Conservation (phyloP, 108 stramenopile species). For the Conticribra weissflogii region DNA sequence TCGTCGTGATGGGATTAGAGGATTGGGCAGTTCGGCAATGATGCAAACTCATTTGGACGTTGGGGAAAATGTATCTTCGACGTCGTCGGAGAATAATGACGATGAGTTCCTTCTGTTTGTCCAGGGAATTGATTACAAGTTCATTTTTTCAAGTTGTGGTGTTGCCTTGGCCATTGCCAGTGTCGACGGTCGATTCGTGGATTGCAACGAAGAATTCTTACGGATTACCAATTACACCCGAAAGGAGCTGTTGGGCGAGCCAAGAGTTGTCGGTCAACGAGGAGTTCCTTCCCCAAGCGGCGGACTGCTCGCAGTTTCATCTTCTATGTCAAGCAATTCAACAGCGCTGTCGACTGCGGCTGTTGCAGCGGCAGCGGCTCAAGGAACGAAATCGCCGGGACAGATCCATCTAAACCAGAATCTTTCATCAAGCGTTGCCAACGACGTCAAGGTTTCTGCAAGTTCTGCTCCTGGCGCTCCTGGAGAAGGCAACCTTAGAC, state of each 20-base stretch:
- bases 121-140: slow-evolving; percentile 74
- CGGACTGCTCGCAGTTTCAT: slow-evolving; percentile 21
- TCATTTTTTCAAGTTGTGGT: slow-evolving; percentile 60
- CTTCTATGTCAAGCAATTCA: slow-evolving; percentile 2
- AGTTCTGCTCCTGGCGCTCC: background rate
- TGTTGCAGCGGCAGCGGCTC: background rate
- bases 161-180: slow-evolving; percentile 71
- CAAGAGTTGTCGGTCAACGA: background rate
- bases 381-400: background rate
- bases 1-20: background rate
- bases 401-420: background rate
- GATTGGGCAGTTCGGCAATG: slow-evolving; percentile 13
- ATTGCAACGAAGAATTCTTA: slow-evolving; percentile 79
- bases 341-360: slow-evolving; percentile 2
- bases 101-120: slow-evolving; percentile 67
- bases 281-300: background rate
- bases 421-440: background rate
- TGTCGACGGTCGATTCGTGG: slow-evolving; percentile 82
- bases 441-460: too few relatives aligned
- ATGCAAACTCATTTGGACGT: slow-evolving; percentile 20
- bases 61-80: slow-evolving; percentile 15
- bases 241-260: slow-evolving; percentile 51
- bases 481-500: background rate
- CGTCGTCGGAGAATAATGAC: slow-evolving; percentile 31
- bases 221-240: slow-evolving; percentile 53